Conservation (phyloP, 2,329 filamentous ascomycete species). For the Fusarium vanettenii region DNA sequence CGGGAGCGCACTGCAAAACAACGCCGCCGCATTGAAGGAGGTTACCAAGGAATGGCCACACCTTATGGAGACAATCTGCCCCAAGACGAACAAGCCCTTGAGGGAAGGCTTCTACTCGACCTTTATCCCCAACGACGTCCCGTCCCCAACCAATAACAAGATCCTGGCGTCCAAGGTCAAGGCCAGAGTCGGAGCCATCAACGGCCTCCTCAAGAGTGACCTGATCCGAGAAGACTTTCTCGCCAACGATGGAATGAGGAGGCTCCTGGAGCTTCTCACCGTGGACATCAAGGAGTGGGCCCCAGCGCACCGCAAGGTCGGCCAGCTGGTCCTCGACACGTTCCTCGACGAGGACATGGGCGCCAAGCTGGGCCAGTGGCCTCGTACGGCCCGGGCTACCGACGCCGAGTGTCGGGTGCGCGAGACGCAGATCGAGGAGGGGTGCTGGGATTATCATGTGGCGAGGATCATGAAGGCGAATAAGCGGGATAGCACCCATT, state of each 20-base stretch:
- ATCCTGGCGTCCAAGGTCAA: slow-evolving; percentile 46
- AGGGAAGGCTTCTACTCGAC: slow-evolving; percentile 55
- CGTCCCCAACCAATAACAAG: slow-evolving; percentile 38
- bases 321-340: slow-evolving; percentile 70
- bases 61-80: slow-evolving; percentile 55
- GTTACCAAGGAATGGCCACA: slow-evolving; percentile 61
- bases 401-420: slow-evolving; percentile 51
- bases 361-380: slow-evolving; percentile 68
- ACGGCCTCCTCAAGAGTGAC: slow-evolving; percentile 66
- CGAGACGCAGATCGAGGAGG: slow-evolving; percentile 54
- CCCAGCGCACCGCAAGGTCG: slow-evolving; percentile 64
- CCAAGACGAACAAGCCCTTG: slow-evolving; percentile 44
- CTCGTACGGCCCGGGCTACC: slow-evolving; percentile 49
- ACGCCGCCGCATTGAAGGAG: slow-evolving; percentile 68
- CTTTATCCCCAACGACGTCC: slow-evolving; percentile 48
- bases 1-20: slow-evolving; percentile 71
- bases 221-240: slow-evolving; percentile 68
- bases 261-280: slow-evolving; percentile 64
- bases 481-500: slow-evolving; percentile 53
- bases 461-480: slow-evolving; percentile 53
- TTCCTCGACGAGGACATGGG: slow-evolving; percentile 76
- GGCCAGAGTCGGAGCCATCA: slow-evolving; percentile 63
- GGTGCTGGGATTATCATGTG: slow-evolving; percentile 70
- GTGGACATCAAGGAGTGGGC: slow-evolving; percentile 61
- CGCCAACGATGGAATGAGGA: slow-evolving; percentile 62